phyloP scores from a whole-genome alignment of 108 stramenopile species.

The Mediolabrus comicus region DNA sequence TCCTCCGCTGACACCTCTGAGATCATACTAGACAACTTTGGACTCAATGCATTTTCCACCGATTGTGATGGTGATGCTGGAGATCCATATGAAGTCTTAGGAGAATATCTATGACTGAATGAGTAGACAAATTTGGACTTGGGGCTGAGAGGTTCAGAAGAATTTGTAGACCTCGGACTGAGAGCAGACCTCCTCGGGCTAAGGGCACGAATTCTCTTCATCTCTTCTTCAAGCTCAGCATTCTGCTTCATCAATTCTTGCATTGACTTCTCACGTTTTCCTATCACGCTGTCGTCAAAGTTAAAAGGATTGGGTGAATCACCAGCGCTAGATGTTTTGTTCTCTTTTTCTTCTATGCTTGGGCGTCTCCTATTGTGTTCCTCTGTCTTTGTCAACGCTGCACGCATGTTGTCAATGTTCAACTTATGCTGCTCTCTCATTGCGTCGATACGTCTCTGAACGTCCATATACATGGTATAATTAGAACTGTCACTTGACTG shows the following conservation, averaged over 20 bases:
- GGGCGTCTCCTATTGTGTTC: slow-evolving; percentile 10
- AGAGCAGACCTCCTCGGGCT: slow-evolving; percentile 4
- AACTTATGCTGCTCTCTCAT: slow-evolving; percentile 26
- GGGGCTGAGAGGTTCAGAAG: not conserved
- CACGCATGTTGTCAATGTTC: slow-evolving; percentile 20
- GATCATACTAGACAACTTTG: not conserved
- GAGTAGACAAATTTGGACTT: not conserved
- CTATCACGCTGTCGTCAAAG: not conserved
- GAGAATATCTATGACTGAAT: not conserved
- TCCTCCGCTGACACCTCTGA: not conserved
- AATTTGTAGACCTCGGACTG: not conserved
- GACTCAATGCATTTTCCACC: not conserved
- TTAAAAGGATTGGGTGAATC: not conserved
- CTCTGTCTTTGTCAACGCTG: not conserved
- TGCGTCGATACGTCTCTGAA: slow-evolving; percentile 19
- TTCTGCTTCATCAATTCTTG: slow-evolving; percentile 23
- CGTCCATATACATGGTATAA: not conserved
- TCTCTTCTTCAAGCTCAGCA: slow-evolving; percentile 30
- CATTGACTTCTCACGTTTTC: not conserved
- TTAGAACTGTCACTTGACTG: not conserved
- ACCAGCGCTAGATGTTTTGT: not conserved
- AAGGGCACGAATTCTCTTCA: slow-evolving; percentile 12
- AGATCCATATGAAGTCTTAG: not conserved
- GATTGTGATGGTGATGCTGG: not conserved
- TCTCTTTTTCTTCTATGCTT: not conserved